These are phyloP conservation scores for Pistacia integerrima DNA, from an alignment of 345 rosid genomes.

Conservation along the genomic window DNA sequence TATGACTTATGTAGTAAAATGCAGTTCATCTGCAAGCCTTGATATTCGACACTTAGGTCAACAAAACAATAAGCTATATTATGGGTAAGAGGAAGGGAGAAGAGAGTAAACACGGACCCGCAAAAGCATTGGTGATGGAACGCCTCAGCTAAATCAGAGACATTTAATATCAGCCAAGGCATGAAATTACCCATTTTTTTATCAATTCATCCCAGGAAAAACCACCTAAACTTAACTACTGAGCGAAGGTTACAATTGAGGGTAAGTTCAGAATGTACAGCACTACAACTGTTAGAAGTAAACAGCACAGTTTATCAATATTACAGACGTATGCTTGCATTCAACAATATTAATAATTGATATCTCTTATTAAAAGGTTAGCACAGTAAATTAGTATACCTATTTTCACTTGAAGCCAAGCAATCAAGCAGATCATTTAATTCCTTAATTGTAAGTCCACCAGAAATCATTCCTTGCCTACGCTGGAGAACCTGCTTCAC, in stretches of 20 bases:
- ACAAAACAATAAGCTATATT: neutral
- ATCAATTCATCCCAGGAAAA: neutral
- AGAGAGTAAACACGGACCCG: neutral
- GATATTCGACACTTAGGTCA: no score
- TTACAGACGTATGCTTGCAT: neutral
- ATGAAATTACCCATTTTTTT: neutral
- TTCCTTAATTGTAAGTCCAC: conserved; percentile 71
- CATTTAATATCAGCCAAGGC: neutral
- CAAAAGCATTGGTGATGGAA: neutral
- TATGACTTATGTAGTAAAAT: neutral
- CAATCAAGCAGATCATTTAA: conserved; percentile 81
- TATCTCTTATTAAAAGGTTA: neutral
- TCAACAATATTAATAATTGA: neutral
- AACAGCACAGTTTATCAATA: neutral
- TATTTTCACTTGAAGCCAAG: conserved; percentile 75
- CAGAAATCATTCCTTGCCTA: conserved; percentile 82
- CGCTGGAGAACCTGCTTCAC: conserved; percentile 61
- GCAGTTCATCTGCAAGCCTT: no score
- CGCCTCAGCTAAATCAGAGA: neutral
- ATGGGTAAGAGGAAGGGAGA: neutral
- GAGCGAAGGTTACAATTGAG: no score
- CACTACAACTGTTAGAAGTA: neutral
- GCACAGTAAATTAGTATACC: conserved; percentile 32
- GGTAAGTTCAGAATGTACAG: neutral
- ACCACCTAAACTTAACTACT: neutral